Base-by-base conservation (phyloP, 2,329 filamentous ascomycete species). In the Chalaropsis ovoidea region DNA sequence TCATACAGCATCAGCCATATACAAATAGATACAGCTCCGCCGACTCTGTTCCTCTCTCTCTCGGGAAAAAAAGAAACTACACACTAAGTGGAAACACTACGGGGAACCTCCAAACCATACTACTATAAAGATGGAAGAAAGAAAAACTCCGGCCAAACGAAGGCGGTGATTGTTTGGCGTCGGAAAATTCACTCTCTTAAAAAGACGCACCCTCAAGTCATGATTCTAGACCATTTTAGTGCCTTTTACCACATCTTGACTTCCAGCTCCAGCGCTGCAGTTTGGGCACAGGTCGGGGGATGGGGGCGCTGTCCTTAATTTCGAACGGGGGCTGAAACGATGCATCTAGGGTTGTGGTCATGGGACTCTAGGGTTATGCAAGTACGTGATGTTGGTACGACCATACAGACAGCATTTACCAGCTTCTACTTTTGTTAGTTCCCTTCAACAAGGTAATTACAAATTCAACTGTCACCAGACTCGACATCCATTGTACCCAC, bases 121-220 rank as follows among this genome's bases (percentile, higher is more conserved):
- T 39, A 6, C 24, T 58, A 39, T 19, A 39, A 10, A 31, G 24
- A 58, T 31, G 24, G 31, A 10, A 19, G 24, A 8, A 35, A n/a
- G 4, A 58, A 58, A 58, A 58, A n/a, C 24, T n/a, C 54, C 27
- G 54, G 31, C 54, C 24, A 58, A 58, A 58, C 54, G 27, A 58
- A 35, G n/a, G 31, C 19, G 54, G 24, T 58, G 54, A 27, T 58
- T 58, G 54, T 58, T 58, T 58, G 17, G 27, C 4, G 17, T 39
- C 31, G 27, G 27, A 39, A 19, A n/a, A 35, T 10, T 39, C 10
- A 58, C 5, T 6, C 54, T n/a, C 24, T 22, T 11, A 58, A 58
- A 58, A 58, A 58, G 27, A 58, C 54, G 54, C 54, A 58, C 15
- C n/a, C 54, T 58, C 13, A 31, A 31, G 4, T 3, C 15, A 39